Evolutionary conservation across 352 stramenopile genomes (phyloP), one percentile per base, ranked within the genome.

Genomic region (Globisporangium echinulatum): DNA sequence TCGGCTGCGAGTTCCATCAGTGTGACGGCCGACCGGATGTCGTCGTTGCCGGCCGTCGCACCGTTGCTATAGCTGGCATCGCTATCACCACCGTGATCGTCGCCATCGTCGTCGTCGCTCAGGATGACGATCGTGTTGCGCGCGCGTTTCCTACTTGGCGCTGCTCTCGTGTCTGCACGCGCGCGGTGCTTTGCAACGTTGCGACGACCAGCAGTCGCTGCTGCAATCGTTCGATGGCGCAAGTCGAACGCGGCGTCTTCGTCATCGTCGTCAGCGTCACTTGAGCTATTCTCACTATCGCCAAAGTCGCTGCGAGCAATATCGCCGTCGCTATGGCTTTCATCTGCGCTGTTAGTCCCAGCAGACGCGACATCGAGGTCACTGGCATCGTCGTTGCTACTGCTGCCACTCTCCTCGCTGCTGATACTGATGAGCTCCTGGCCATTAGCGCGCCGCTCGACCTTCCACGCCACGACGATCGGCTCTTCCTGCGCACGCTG

Each of bases 401-500:
- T 70, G 5, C 74, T 59, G 60, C 70, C 71, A 56, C 68, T 72
- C 19, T 69, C 62, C 10, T 50, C 38, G 65, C 72, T 75, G 59
- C 70, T 73, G 56, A 87, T 75, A 42, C 68, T 81, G 58, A 87
- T 82, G 60, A 79, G 80, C 10, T 85, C 68, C 43, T 75, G 77
- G 8, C 79, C 79, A 67, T 81, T 72, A 46, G 56, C 67, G 55
- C 66, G 59, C 49, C 71, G 82, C 58, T 63, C 74, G 67, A 82
- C 74, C 68, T 70, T 70, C 87, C 88, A 90, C 58, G 55, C 86
- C 57, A 94, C 83, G 43, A 77, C 59, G 43, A 98, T 70, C 62
- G 89, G 75, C 46, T 82, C 66, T 62, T 97, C 78, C 50, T 96
- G 73, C 17, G 76, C 86, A 55, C 75, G 91, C 61, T 89, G 82